A percentile compares a stretch with the other conserved stretches of the same genome.
These are phyloP conservation scores for Zalaria obscura DNA, from an alignment of 2,329 filamentous ascomycete species.

Conservation along the genomic window DNA sequence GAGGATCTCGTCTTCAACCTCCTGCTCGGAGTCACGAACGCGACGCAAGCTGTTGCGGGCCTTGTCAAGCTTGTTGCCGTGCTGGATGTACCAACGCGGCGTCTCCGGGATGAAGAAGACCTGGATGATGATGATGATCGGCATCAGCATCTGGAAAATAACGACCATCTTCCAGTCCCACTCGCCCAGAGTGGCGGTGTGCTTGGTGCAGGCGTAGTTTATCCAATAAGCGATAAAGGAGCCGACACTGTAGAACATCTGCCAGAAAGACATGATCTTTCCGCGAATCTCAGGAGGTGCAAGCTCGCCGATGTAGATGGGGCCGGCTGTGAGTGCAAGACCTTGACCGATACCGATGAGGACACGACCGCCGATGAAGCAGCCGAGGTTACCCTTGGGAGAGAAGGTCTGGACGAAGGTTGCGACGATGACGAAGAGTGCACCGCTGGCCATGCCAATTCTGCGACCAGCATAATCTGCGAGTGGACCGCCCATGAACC, in stretches of 20 bases:
- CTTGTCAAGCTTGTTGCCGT: constrained; percentile 43
- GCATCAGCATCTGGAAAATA: constrained; percentile 59
- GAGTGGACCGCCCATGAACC: constrained; percentile 52
- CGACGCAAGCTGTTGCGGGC: constrained; percentile 42
- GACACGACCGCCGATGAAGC: constrained; percentile 55
- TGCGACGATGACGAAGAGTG: constrained; percentile 49
- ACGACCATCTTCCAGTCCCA: constrained; percentile 54
- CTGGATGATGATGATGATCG: constrained; percentile 44
- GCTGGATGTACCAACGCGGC: constrained; percentile 54
- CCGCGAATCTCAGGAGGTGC: constrained; percentile 50
- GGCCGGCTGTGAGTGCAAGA: constrained; percentile 49
- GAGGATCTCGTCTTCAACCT: constrained; percentile 52
- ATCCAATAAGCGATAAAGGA: constrained; percentile 54
- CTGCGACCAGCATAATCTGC: constrained; percentile 26
- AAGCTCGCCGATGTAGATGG: constrained; percentile 58
- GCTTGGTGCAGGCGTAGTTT: constrained; percentile 46
- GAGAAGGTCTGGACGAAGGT: constrained; percentile 57
- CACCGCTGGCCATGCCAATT: constrained; percentile 50
- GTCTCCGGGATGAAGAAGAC: constrained; percentile 55
- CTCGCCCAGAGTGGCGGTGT: constrained; percentile 43
- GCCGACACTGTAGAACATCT: constrained; percentile 52
- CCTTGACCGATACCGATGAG: constrained; percentile 58
- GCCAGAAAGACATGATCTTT: constrained; percentile 56
- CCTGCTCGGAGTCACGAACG: constrained; percentile 49
- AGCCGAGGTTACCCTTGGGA: constrained; percentile 44